A percentile compares a stretch with the other conserved stretches of the same genome.
phyloP scores from a whole-genome alignment of 2,329 filamentous ascomycete genomes.

The Cephalotrichum gorgonifer region DNA sequence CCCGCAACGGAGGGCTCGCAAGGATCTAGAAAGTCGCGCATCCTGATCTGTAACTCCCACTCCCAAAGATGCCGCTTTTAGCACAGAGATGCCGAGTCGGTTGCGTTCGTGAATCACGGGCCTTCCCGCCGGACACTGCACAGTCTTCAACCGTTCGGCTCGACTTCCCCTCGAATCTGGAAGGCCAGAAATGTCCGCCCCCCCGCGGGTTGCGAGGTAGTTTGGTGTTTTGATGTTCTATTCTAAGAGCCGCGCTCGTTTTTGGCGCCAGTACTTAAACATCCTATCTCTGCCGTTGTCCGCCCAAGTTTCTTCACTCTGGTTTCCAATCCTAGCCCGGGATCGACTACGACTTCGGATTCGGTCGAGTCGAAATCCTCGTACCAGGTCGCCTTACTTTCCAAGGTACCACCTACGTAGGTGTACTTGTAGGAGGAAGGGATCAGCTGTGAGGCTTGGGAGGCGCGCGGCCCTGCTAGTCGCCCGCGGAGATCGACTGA shows the following conservation, averaged over 20 bases:
- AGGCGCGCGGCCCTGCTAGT: not conserved
- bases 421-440: not conserved
- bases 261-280: not conserved
- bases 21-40: not conserved
- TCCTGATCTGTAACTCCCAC: not conserved
- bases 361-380: not conserved
- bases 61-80: not conserved
- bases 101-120: not conserved
- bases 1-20: too few relatives aligned
- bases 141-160: not conserved
- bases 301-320: not conserved
- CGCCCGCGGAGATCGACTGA: too few relatives aligned
- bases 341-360: not conserved
- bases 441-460: not conserved
- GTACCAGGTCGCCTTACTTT: not conserved
- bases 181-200: too few relatives aligned
- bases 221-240: not conserved
- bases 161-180: not conserved
- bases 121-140: not conserved
- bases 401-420: not conserved
- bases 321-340: not conserved
- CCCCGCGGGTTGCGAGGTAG: not conserved
- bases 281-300: not conserved
- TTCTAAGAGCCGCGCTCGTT: not conserved
- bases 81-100: not conserved